These are phyloP conservation scores for Colletotrichum abscissum DNA, from an alignment of 2,329 filamentous ascomycete species.

Conservation along the genomic window DNA sequence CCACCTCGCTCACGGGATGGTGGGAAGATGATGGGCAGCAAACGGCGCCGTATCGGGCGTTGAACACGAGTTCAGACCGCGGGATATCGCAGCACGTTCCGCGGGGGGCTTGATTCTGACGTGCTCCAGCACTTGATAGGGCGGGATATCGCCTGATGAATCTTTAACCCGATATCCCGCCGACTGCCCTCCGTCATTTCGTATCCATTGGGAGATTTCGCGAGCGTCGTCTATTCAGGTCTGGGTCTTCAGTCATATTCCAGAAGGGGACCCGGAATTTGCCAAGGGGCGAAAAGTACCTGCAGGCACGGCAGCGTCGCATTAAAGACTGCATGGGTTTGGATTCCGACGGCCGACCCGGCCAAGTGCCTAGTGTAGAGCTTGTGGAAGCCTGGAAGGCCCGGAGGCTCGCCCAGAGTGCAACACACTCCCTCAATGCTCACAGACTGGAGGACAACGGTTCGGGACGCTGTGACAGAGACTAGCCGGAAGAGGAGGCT, in stretches of 20 bases:
- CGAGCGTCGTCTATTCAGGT: constrained; percentile 30
- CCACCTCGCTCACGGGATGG: constrained; percentile 17
- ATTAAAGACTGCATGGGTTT: constrained; percentile 23
- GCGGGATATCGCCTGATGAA: background rate
- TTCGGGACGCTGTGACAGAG: constrained; percentile 30
- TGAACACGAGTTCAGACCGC: constrained; percentile 27
- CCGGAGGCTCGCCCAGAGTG: background rate
- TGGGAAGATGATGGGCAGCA: constrained; percentile 25
- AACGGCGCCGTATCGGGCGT: constrained; percentile 20
- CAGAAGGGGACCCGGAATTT: constrained; percentile 27
- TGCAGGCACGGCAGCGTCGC: constrained; percentile 29
- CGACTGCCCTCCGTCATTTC: background rate
- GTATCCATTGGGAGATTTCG: background rate
- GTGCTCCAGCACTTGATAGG: background rate
- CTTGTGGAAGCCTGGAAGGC: background rate
- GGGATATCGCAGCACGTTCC: constrained; percentile 8
- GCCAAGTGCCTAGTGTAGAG: constrained; percentile 9
- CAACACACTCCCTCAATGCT: constrained; percentile 7
- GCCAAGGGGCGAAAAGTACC: constrained; percentile 12
- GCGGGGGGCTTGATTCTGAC: constrained; percentile 4
- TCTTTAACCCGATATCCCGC: constrained; percentile 16
- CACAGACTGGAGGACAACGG: constrained; percentile 31
- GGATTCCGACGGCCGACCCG: constrained; percentile 30
- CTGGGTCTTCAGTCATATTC: constrained; percentile 15
- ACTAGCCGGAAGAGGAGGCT: constrained; percentile 22